These are phyloP conservation scores for Neoscytalidium dimidiatum DNA, from an alignment of 2,329 filamentous ascomycete genomes.

Conservation along the genomic window DNA sequence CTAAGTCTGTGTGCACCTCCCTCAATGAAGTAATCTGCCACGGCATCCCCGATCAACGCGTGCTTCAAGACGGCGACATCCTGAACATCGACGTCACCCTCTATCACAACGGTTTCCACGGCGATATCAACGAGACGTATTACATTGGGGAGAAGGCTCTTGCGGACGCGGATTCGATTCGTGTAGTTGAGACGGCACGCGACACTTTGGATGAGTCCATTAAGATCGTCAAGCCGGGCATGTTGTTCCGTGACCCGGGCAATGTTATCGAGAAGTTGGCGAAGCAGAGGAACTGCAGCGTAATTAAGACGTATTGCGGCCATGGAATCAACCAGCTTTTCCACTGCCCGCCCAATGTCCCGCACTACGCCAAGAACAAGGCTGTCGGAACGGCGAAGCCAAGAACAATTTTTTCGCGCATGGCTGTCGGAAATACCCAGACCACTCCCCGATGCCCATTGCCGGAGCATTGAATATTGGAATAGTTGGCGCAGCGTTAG, in stretches of 20 bases:
- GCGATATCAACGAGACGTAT: conserved; percentile 97
- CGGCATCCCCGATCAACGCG: conserved; percentile 90
- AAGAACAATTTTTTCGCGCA: conserved; percentile 99
- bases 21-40: conserved; percentile 98
- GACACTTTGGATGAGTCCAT: conserved; percentile 92
- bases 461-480: too few species aligned
- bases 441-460: too few species aligned
- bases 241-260: conserved; percentile 88
- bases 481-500: too few species aligned
- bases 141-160: conserved; percentile 90
- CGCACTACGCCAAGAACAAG: conserved; percentile 98
- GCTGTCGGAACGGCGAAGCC: conserved; percentile 90
- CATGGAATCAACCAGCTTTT: conserved; percentile 94
- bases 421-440: too few species aligned
- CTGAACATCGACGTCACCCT: conserved; percentile 95
- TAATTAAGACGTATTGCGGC: conserved; percentile 94
- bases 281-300: conserved; percentile 80
- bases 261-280: conserved; percentile 95
- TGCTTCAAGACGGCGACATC: conserved; percentile 89
- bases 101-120: conserved; percentile 93
- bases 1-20: conserved; percentile 97
- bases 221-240: conserved; percentile 87
- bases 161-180: conserved; percentile 81
- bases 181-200: conserved; percentile 86
- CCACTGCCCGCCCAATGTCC: conserved; percentile 90